A percentile compares a stretch with the other conserved stretches of the same genome.
phyloP scores from a whole-genome alignment of 2,329 filamentous ascomycete genomes.

The Fusarium chuoi region DNA sequence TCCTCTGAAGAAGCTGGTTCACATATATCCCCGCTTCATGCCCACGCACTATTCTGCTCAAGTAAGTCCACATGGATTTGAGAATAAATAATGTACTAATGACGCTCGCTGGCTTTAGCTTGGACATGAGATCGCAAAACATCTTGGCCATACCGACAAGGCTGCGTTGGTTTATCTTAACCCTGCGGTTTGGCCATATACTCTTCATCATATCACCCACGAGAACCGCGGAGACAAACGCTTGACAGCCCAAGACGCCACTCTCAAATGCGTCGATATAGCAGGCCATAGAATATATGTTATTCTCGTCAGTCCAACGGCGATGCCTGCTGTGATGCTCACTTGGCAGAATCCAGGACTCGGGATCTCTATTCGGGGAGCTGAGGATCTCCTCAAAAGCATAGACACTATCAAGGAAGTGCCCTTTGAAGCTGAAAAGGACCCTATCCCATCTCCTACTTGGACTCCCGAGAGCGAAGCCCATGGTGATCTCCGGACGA shows the following conservation, averaged over 20 bases:
- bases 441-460: constrained; percentile 47
- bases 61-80: constrained; percentile 40
- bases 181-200: constrained; percentile 46
- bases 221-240: constrained; percentile 49
- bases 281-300: constrained; percentile 55
- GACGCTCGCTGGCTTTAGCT: constrained; percentile 47
- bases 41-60: constrained; percentile 52
- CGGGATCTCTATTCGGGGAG: constrained; percentile 58
- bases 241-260: constrained; percentile 50
- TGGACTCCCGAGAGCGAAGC: constrained; percentile 52
- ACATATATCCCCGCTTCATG: constrained; percentile 59
- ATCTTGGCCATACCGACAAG: constrained; percentile 43
- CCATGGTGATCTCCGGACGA: constrained; percentile 52
- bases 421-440: constrained; percentile 33
- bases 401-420: constrained; percentile 51
- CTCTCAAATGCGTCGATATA: constrained; percentile 55
- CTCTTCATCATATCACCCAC: constrained; percentile 47
- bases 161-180: constrained; percentile 47
- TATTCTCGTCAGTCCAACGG: constrained; percentile 53
- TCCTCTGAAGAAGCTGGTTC: constrained; percentile 49
- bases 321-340: constrained; percentile 51
- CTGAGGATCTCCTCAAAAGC: constrained; percentile 55
- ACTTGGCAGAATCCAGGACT: constrained; percentile 60
- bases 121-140: constrained; percentile 49
- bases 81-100: not conserved